phyloP scores from a whole-genome alignment of 768 basidiomycete genomes.

The Lentinus brumalis region DNA sequence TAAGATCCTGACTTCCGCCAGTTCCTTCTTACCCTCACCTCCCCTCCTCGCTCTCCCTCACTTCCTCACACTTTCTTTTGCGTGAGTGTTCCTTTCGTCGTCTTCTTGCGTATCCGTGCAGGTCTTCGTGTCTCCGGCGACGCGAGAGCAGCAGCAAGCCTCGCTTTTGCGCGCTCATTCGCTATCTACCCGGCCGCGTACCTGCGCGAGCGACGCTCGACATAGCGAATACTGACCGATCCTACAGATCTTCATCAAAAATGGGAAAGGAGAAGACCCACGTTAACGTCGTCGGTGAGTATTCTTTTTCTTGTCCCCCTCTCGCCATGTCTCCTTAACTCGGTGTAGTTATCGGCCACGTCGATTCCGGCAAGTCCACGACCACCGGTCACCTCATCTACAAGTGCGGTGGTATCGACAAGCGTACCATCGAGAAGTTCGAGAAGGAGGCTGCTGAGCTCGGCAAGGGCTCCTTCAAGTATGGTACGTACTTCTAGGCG shows the following conservation, averaged over 20 bases:
- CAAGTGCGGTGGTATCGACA: constrained; percentile 99
- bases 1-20: constrained; percentile 29
- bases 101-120: background rate
- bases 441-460: constrained; percentile 99
- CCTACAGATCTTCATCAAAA: constrained; percentile 54
- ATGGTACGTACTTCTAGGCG: constrained; percentile 59
- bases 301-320: constrained; percentile 17
- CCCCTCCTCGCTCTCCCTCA: constrained; percentile 49
- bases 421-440: constrained; percentile 99
- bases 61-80: constrained; percentile 40
- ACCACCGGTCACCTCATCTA: constrained; percentile 99
- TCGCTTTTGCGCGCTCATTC: constrained; percentile 15
- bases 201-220: constrained; percentile 36
- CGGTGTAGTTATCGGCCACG: constrained; percentile 89
- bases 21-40: constrained; percentile 40
- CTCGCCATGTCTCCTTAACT: constrained; percentile 32
- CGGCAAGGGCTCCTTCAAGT: constrained; percentile 98
- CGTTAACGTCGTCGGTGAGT: constrained; percentile 96
- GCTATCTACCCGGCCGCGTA: constrained; percentile 17
- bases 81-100: constrained; percentile 40
- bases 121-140: background rate
- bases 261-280: constrained; percentile 97
- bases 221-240: constrained; percentile 10
- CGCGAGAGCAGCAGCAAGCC: background rate
- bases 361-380: constrained; percentile 99